Base-by-base conservation (phyloP, 495 filamentous ascomycete genomes). In the Pseudoneurospora amorphoporcata region DNA sequence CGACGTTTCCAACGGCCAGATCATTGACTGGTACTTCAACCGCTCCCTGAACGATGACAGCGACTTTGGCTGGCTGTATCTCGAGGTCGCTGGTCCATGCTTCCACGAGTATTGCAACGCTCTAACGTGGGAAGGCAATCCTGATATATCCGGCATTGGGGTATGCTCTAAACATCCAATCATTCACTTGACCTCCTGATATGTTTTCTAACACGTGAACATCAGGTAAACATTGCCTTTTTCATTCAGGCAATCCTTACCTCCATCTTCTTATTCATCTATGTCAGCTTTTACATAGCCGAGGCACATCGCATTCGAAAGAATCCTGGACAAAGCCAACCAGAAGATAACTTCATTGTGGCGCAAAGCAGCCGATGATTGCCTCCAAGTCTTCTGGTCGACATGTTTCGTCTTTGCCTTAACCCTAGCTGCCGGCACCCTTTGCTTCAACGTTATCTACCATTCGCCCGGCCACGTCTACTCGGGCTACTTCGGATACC, bases 401-500 rank as follows among this genome's bases (percentile, higher is more conserved):
- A 47, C 43, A 2, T 47, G 43, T 19, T 47, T 19, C 43, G 43
- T 47, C 17, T 47, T 47, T 4, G 43, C 43, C 43, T 10, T 47
- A 0, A 47, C 43, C 43, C n/a, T 47, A 9, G 43, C 17, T 47
- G n/a, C 19, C 19, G 43, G n/a, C 17, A 19, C 43, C n/a, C 43
- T 47, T 10, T 19, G n/a, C n/a, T 47, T 47, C 43, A 47, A 47
- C n/a, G 43, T 47, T 4, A 47, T 47, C 43, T 40, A 40, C 39
- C 5, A 47, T n/a, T 47, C 43, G 43, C n/a, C 43, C 8, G 43
- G 43, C 1, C 43, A 19, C 8, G n/a, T 47, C 8, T 47, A 47
- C 43, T 47, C 43, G 79, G 78, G 76, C 41, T 99, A 94, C 84
- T 98, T 95, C 81, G 80, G 83, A 39, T 99, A 95, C 76, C 84